Evolutionary conservation across 2,329 filamentous ascomycete genomes (phyloP).

Genomic region (Penicillium sp.): DNA sequence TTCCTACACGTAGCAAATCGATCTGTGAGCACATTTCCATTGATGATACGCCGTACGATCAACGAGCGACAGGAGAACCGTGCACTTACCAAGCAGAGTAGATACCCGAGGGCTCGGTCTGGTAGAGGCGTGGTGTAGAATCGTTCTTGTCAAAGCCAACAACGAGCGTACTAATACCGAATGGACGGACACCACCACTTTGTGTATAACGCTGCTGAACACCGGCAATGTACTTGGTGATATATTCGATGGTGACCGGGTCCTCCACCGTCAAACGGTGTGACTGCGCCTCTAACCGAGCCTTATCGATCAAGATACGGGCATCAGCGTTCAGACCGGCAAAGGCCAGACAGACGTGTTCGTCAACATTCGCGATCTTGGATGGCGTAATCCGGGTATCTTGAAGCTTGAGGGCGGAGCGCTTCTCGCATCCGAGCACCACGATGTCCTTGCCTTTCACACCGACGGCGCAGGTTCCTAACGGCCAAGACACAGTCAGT

Average conservation of each 20-base stretch:
- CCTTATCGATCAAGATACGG: conserved; percentile 96
- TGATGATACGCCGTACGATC: background rate
- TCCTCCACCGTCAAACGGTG: conserved; percentile 97
- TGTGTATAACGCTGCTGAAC: conserved; percentile 99
- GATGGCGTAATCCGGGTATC: conserved; percentile 98
- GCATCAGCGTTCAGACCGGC: conserved; percentile 97
- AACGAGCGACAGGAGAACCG: background rate
- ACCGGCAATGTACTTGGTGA: conserved; percentile 96
- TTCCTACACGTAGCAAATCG: conserved; percentile 58
- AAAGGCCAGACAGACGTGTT: conserved; percentile 93
- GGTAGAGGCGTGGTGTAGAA: conserved; percentile 82
- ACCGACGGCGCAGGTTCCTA: conserved; percentile 94
- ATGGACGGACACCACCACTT: conserved; percentile 96
- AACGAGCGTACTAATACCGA: conserved; percentile 95
- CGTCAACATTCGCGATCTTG: conserved; percentile 94
- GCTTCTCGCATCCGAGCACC: conserved; percentile 95
- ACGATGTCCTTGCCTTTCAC: conserved; percentile 94
- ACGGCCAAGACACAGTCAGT: conserved; percentile 2
- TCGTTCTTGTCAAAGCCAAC: conserved; percentile 97
- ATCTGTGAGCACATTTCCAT: background rate
- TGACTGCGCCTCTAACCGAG: conserved; percentile 91
- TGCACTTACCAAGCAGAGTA: conserved; percentile 86
- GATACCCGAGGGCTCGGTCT: conserved; percentile 98
- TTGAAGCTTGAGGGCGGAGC: conserved; percentile 98
- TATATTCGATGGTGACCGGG: conserved; percentile 96